These are phyloP conservation scores for Zygosaccharomyces pseudobailii DNA, from an alignment of 1,139 yeast genomes.

Conservation along the genomic window DNA sequence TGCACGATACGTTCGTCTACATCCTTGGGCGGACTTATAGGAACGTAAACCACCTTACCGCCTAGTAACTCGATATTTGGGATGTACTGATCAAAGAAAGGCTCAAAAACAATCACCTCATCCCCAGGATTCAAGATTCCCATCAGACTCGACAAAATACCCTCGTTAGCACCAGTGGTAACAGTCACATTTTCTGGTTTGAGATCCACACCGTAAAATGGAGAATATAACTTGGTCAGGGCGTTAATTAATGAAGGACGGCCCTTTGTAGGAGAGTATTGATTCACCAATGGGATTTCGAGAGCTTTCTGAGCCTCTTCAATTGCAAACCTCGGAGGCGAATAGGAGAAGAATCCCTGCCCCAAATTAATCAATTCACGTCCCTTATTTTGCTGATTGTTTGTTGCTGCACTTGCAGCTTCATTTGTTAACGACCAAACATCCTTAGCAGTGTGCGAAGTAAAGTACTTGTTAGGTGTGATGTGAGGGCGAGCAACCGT, in stretches of 20 bases:
- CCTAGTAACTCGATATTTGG: constrained; percentile 92
- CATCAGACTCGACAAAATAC: constrained; percentile 77
- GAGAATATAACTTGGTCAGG: constrained; percentile 64
- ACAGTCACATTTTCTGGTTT: constrained; percentile 47
- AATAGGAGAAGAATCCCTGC: constrained; percentile 93
- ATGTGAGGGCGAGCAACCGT: constrained; percentile 17
- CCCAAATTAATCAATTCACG: constrained; percentile 82
- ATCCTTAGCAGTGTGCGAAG: constrained; percentile 57
- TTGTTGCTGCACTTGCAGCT: constrained; percentile 78
- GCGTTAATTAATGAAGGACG: constrained; percentile 69
- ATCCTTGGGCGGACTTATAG: constrained; percentile 77
- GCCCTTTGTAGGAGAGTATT: constrained; percentile 89
- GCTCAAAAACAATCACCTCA: constrained; percentile 96
- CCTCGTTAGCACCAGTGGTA: constrained; percentile 97
- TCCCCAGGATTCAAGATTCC: constrained; percentile 85
- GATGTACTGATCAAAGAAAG: constrained; percentile 94
- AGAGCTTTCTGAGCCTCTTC: constrained; percentile 78
- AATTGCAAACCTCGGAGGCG: constrained; percentile 87
- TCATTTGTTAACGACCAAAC: constrained; percentile 94
- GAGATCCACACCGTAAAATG: constrained; percentile 55
- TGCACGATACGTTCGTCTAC: constrained; percentile 58
- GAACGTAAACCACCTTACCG: constrained; percentile 82
- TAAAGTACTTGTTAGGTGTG: constrained; percentile 54
- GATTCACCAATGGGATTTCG: constrained; percentile 69
- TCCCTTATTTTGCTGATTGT: constrained; percentile 48